A percentile compares a stretch with the other conserved stretches of the same genome.
Conservation (phyloP, 306 rosid species). For the Mimosa bimucronata region DNA sequence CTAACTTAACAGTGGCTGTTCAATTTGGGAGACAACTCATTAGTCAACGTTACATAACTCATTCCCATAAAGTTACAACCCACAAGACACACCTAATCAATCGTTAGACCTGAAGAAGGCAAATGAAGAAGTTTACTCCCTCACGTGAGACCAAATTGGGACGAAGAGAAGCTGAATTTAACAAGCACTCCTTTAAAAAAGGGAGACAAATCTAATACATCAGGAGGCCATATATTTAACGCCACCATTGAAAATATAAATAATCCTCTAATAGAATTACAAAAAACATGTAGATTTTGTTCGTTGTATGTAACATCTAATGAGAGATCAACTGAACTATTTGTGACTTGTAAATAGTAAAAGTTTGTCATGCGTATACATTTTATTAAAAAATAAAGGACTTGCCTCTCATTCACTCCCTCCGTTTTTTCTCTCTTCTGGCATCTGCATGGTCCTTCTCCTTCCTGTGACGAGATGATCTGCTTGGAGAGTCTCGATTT, state of each 20-base stretch:
- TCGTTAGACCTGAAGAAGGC: too few species aligned
- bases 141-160: too few species aligned
- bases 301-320: neutral
- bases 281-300: neutral
- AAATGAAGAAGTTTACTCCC: too few species aligned
- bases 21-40: too few species aligned
- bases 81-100: too few species aligned
- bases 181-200: too few species aligned
- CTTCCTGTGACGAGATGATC: conserved; percentile 45
- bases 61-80: too few species aligned
- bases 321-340: neutral
- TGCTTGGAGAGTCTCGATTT: conserved; percentile 59
- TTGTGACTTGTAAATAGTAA: too few species aligned
- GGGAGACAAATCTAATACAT: too few species aligned
- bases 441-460: conserved; percentile 52
- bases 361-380: neutral
- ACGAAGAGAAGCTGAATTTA: too few species aligned
- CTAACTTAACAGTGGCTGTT: too few species aligned
- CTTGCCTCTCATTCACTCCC: conserved; percentile 47
- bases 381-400: conserved; percentile 1
- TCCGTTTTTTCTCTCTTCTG: conserved; percentile 59
- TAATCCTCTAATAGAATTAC: neutral
- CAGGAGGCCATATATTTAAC: neutral
- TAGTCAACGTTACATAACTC: too few species aligned
- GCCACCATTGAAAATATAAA: neutral